These are phyloP conservation scores for Rhizopus sp. DNA, from an alignment of 371 early-diverging fungal genomes.

Conservation along the genomic window DNA sequence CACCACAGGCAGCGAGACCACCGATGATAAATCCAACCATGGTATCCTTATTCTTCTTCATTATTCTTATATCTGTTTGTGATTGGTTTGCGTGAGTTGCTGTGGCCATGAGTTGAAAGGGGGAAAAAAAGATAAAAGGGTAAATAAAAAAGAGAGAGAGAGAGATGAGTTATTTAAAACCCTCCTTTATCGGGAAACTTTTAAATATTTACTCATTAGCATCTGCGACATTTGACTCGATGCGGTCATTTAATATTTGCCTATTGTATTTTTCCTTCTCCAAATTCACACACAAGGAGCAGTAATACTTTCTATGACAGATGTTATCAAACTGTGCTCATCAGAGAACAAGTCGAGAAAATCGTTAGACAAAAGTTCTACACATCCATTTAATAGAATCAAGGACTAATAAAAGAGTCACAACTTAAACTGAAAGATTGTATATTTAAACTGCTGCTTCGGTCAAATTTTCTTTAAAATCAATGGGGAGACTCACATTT, in stretches of 20 bases:
- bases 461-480: too few species aligned
- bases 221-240: background rate
- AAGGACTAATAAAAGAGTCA: too few species aligned
- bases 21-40: slow-evolving; percentile 71
- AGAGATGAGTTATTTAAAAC: background rate
- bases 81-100: background rate
- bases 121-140: slow-evolving; percentile 1
- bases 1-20: slow-evolving; percentile 84
- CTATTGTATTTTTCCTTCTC: background rate
- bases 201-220: background rate
- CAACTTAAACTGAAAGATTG: too few species aligned
- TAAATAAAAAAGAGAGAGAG: background rate
- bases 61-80: slow-evolving; percentile 1
- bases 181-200: background rate
- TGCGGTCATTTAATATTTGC: background rate
- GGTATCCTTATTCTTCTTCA: slow-evolving; percentile 33
- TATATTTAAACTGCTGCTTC: too few species aligned
- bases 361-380: too few species aligned
- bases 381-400: too few species aligned
- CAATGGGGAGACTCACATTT: too few species aligned
- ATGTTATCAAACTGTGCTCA: too few species aligned
- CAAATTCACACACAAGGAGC: too few species aligned
- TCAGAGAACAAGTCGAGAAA: too few species aligned
- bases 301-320: too few species aligned
- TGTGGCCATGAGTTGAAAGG: slow-evolving; percentile 8